phyloP scores from a whole-genome alignment of 495 filamentous ascomycete species.

The Podospora anserina region DNA sequence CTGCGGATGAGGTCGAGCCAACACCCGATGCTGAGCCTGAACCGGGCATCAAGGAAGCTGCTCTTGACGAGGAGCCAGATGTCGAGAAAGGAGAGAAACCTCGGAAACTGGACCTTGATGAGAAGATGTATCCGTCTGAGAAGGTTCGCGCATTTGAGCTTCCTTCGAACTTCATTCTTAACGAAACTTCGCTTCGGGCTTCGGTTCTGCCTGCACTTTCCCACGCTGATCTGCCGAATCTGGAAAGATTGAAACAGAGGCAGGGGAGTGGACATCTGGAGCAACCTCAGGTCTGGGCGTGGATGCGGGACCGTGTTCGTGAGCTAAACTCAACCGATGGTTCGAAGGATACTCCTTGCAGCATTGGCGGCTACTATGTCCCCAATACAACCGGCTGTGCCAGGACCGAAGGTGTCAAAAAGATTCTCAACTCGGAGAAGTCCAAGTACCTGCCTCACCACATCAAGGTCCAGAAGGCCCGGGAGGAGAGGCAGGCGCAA shows the following conservation, averaged over 20 bases:
- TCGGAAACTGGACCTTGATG: conserved; percentile 29
- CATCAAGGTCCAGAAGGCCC: conserved; percentile 85
- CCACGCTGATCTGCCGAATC: conserved; percentile 72
- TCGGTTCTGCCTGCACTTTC: conserved; percentile 46
- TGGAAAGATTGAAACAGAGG: conserved; percentile 79
- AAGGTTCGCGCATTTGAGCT: conserved; percentile 30
- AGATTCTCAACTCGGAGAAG: conserved; percentile 94
- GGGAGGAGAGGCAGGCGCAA: conserved; percentile 80
- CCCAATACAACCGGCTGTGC: conserved; percentile 80
- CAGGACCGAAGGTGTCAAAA: conserved; percentile 87
- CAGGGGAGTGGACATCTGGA: conserved; percentile 56
- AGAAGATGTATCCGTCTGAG: conserved; percentile 38
- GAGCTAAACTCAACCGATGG: conserved; percentile 60
- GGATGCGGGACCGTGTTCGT: conserved; percentile 87
- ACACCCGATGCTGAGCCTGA: conserved; percentile 17
- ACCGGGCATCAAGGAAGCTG: background rate
- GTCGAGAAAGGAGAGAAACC: conserved; percentile 19
- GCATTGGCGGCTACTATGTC: conserved; percentile 87
- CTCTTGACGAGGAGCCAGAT: conserved; percentile 20
- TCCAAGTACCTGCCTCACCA: conserved; percentile 97
- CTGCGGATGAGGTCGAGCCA: conserved; percentile 31
- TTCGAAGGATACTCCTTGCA: conserved; percentile 42
- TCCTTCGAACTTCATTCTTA: conserved; percentile 31
- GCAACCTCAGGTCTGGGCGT: conserved; percentile 75
- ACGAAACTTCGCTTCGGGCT: conserved; percentile 34